A percentile compares a stretch with the other conserved stretches of the same genome.
phyloP scores from a whole-genome alignment of 352 stramenopile genomes.

The Bremia lactucae region DNA sequence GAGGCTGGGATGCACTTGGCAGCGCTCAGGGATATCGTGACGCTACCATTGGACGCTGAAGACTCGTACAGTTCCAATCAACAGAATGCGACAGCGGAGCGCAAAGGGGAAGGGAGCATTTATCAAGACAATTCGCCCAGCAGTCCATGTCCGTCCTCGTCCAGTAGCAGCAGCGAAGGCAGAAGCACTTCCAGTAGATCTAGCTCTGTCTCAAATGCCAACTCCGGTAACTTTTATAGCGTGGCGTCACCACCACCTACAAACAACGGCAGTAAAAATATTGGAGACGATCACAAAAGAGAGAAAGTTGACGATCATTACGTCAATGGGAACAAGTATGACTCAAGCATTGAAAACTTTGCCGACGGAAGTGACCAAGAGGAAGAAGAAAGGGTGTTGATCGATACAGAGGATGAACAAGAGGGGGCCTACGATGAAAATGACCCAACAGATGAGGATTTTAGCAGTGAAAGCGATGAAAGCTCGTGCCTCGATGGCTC shows the following conservation, averaged over 20 bases:
- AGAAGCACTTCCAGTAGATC: constrained; percentile 21
- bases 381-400: constrained; percentile 28
- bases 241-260: constrained; percentile 8
- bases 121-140: constrained; percentile 19
- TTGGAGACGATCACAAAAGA: constrained; percentile 14
- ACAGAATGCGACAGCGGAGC: constrained; percentile 1
- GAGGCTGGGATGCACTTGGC: constrained; percentile 1
- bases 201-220: constrained; percentile 21
- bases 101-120: constrained; percentile 4
- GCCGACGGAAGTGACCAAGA: constrained; percentile 20
- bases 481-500: constrained; percentile 49
- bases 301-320: constrained; percentile 11
- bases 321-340: constrained; percentile 18
- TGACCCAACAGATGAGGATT: constrained; percentile 22
- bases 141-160: constrained; percentile 32
- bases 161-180: constrained; percentile 20
- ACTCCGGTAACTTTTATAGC: constrained; percentile 21
- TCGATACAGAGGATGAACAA: constrained; percentile 44
- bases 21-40: constrained; percentile 1
- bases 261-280: constrained; percentile 7
- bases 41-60: not conserved
- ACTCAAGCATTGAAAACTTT: constrained; percentile 27
- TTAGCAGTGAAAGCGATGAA: constrained; percentile 41
- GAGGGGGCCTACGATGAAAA: constrained; percentile 30
- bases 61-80: not conserved